Base-by-base conservation (phyloP, 2,329 filamentous ascomycete genomes). In the Zelopaecilomyces penicillatus region DNA sequence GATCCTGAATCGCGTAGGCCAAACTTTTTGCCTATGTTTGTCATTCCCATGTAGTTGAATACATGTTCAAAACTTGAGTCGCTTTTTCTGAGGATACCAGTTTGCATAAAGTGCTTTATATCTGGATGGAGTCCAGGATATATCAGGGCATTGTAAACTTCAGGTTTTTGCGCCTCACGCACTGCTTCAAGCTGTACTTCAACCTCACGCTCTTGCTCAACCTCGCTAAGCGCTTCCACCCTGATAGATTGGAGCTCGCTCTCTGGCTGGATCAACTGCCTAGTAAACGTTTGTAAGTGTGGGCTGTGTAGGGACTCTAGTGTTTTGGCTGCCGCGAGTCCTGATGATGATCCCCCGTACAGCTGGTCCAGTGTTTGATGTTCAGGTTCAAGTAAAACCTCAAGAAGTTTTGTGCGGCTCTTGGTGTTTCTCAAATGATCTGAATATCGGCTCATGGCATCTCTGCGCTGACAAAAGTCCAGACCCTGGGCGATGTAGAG, bases 401-500 rank as follows among this genome's bases (percentile, higher is more conserved):
- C 26, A 1, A 79, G 1, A 5, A 55, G 42, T 9, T 51, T 52
- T 0, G 57, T 46, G 0, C 66, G 65, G 0, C 71, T 59, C 0
- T 53, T 11, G 0, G 43, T 10, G 2, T 71, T 55, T 0, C 49
- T 46, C 0, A 78, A 51, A 11, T 69, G 74, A 0, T 70, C 51
- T 0, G 66, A 56, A 47, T 77, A 58, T 1, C 67, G 60, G 26
- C 65, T 52, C 0, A 63, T 56, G 0, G 76, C 75, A 41, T 83
- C 67, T 1, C 63, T 69, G 1, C 80, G 72, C 1, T 68, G 67
- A 46, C 79, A 79, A 49, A 78, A 85, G 48, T 84, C 77, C 1
- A 65, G 57, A 0, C 81, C 80, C 54, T 86, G 82, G 0, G 78
- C 66, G 3, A 71, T 65, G 49, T 82, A 80, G 0, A 86, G 63